These are phyloP conservation scores for Circinella minor DNA, from an alignment of 371 early-diverging fungal genomes.

Conservation along the genomic window DNA sequence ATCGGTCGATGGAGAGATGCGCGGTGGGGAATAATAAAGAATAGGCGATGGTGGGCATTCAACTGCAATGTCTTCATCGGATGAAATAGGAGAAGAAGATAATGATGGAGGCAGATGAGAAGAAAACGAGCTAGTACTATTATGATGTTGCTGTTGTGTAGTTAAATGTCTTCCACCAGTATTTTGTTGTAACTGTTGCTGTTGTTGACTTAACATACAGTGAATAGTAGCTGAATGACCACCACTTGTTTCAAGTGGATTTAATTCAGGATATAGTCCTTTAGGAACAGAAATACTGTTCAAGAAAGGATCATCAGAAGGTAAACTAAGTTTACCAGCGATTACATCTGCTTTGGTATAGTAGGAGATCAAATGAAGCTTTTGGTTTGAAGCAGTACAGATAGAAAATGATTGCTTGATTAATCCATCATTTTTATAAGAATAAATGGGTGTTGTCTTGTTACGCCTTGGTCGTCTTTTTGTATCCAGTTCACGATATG, in stretches of 20 bases:
- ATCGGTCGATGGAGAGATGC: background rate
- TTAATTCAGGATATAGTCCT: conserved; percentile 61
- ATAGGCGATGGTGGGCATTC: conserved; percentile 13
- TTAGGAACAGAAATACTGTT: conserved; percentile 54
- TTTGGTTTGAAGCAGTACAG: conserved; percentile 76
- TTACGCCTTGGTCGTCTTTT: conserved; percentile 45
- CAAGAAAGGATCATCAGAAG: conserved; percentile 50
- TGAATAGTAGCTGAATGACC: conserved; percentile 40
- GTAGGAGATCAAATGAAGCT: conserved; percentile 86
- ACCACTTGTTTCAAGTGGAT: conserved; percentile 45
- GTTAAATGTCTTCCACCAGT: no score
- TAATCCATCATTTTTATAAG: conserved; percentile 76
- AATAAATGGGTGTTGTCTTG: conserved; percentile 19
- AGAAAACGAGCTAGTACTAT: no score
- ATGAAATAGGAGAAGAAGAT: conserved; percentile 34
- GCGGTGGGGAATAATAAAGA: conserved; percentile 8
- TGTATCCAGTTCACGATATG: conserved; percentile 78
- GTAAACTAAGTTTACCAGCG: conserved; percentile 50
- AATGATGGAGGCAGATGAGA: conserved; percentile 32
- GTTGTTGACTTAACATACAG: conserved; percentile 25
- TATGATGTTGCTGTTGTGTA: no score
- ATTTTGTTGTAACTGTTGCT: no score
- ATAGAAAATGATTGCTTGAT: conserved; percentile 88
- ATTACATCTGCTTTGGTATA: conserved; percentile 77
- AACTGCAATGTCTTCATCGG: conserved; percentile 35